These are phyloP conservation scores for Metschnikowia vanudenii DNA, from an alignment of 805 yeast genomes.

Conservation along the genomic window DNA sequence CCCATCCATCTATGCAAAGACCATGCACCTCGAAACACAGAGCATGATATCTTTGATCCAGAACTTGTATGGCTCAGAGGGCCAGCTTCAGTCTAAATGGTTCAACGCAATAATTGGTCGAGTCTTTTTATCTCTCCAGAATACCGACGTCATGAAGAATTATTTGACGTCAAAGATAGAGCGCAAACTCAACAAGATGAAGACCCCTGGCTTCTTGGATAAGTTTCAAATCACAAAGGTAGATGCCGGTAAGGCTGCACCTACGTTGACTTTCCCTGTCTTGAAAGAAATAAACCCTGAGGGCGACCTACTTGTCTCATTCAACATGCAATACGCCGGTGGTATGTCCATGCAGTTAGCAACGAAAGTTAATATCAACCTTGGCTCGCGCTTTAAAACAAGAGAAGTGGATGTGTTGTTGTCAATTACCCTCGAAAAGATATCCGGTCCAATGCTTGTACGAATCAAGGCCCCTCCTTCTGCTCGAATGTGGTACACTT, in stretches of 20 bases:
- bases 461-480: conserved; percentile 88
- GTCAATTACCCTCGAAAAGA: conserved; percentile 60
- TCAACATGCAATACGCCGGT: conserved; percentile 70
- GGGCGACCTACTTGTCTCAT: conserved; percentile 64
- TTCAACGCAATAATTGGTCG: conserved; percentile 85
- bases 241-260: conserved; percentile 77
- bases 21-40: conserved; percentile 67
- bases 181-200: conserved; percentile 72
- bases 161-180: conserved; percentile 58
- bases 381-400: conserved; percentile 73
- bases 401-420: conserved; percentile 74
- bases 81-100: conserved; percentile 85
- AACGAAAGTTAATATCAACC: conserved; percentile 71
- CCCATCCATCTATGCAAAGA: conserved; percentile 65
- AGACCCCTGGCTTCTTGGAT: conserved; percentile 84
- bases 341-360: conserved; percentile 72
- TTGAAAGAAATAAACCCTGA: conserved; percentile 72
- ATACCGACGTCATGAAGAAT: conserved; percentile 63
- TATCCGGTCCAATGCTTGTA: conserved; percentile 73
- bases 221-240: conserved; percentile 73
- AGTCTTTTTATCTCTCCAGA: conserved; percentile 70
- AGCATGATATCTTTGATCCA: conserved; percentile 75
- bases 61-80: conserved; percentile 76
- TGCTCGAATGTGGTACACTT: conserved; percentile 86
- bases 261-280: conserved; percentile 71